Base-by-base conservation (phyloP, 805 yeast genomes). In the Danielozyma ontarioensis region DNA sequence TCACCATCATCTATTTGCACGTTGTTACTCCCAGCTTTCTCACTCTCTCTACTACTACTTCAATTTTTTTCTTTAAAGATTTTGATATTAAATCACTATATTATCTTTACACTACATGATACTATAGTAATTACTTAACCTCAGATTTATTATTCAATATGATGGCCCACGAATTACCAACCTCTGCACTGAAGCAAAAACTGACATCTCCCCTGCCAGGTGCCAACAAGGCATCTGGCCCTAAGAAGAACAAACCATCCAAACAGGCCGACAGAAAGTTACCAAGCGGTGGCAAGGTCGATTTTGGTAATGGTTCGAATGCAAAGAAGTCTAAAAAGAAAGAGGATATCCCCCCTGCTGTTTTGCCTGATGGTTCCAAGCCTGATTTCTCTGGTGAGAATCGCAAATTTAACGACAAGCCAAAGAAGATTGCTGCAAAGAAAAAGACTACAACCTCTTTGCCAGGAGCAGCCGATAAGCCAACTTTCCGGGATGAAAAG, bases 201-300 rank as follows among this genome's bases (percentile, higher is more conserved):
- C 22, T 10, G 22, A 6, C 8, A 10, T 19, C 22, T 10, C 22
- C 22, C n/a, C n/a, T n/a, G n/a, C n/a, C n/a, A n/a, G n/a, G n/a
- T n/a, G n/a, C n/a, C n/a, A n/a, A n/a, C n/a, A n/a, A n/a, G n/a
- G n/a, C n/a, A n/a, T n/a, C n/a, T n/a, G n/a, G n/a, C n/a, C n/a
- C n/a, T n/a, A n/a, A n/a, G n/a, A n/a, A n/a, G n/a, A 19, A 19
- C 8, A 19, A 19, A 19, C 22, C 6, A 19, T 10, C 8, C 22
- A 10, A 10, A 6, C 6, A 42, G 24, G 39, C 32, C 10, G 48
- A 44, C 10, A 40, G 60, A 36, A 34, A 42, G 23, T 47, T 57
- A 31, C 63, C 63, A 7, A 55, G 39, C 42, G 63, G 64, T 3
- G 48, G 36, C 5, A 50, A 50, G 22, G 64, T 57, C 13, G 54